Base-by-base conservation (phyloP, 768 basidiomycete genomes). In the Cubamyces sp. region DNA sequence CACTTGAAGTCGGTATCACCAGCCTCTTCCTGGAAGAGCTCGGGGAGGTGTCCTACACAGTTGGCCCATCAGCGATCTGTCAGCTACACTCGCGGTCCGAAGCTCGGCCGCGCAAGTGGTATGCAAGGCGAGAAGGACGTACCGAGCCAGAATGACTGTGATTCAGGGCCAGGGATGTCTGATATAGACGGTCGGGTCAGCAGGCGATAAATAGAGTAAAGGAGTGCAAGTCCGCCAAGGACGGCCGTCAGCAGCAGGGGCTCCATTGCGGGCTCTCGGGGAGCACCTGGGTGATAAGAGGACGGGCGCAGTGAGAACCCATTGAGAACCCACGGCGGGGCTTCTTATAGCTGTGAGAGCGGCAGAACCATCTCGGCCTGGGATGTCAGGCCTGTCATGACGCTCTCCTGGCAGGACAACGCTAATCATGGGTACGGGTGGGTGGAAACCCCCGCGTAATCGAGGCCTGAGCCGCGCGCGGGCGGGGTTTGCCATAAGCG, bases 1-100 rank as follows among this genome's bases (percentile, higher is more conserved):
- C 83, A 85, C 66, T 80, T 81, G 70, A 84, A 84, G 62, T 85
- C 84, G 7, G 80, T 76, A 52, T 77, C 66, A 18, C 78, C 83
- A 18, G 78, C 82, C 68, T 84, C 78, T 60, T 79, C 80, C 62
- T 82, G 81, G 62, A 82, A 80, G 45, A 82, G 70, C 64, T 84
- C 79, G 23, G 75, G 75, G 21, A 84, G 71, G 59, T 82, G 81
- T 15, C 84, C 84, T 85, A 62, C 15, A 42, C 42, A 9, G 23
- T 37, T 15, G 1, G 18, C 34, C 5, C 5, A 26, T 37, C 12
- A 9, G 11, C 34, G 3, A 11, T 28, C n/a, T 28, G 54, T 62
- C 46, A 53, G 46, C 45, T 21, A 41, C 25, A 9, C 25, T 41
- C 39, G 25, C 18, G 18, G 11, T 25, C 28, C 25, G 25, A n/a